phyloP scores from a whole-genome alignment of 164 flowering plant genomes.

The Piper longum region DNA sequence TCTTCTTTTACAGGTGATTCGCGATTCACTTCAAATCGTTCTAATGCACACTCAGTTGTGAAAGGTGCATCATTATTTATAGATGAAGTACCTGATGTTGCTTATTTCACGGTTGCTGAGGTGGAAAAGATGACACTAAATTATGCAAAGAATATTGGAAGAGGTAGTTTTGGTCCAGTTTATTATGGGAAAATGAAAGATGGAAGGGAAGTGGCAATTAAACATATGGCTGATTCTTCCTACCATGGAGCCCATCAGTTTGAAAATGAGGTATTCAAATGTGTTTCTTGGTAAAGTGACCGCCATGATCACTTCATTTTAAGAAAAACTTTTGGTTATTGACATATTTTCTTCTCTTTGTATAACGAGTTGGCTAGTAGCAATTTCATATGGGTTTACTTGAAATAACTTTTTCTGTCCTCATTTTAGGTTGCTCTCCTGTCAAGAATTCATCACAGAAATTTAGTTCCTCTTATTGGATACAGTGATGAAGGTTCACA shows the following conservation, averaged over 20 bases:
- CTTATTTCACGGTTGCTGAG: slow-evolving; percentile 45
- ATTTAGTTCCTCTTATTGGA: slow-evolving; percentile 90
- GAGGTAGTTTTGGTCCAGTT: slow-evolving; percentile 94
- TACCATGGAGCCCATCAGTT: slow-evolving; percentile 70
- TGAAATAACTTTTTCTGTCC: no score
- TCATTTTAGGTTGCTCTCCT: slow-evolving; percentile 74
- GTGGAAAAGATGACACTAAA: slow-evolving; percentile 63
- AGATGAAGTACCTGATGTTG: slow-evolving; percentile 48
- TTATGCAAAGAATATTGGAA: slow-evolving; percentile 62
- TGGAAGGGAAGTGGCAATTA: slow-evolving; percentile 85
- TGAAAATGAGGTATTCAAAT: slow-evolving; percentile 55
- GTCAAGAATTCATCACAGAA: slow-evolving; percentile 92
- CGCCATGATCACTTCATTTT: neutral
- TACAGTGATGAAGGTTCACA: slow-evolving; percentile 76
- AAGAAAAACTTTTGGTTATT: neutral
- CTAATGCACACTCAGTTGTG: slow-evolving; percentile 25
- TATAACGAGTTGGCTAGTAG: neutral
- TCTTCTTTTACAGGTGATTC: slow-evolving; percentile 29
- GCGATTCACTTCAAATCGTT: slow-evolving; percentile 22
- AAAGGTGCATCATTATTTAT: slow-evolving; percentile 28
- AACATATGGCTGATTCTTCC: slow-evolving; percentile 67
- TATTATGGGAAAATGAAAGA: slow-evolving; percentile 85
- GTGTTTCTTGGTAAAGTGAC: neutral
- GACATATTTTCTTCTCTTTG: neutral
- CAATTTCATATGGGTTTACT: no score